Conservation (phyloP, 331 rosid genomes). For the Arachis monticola region DNA sequence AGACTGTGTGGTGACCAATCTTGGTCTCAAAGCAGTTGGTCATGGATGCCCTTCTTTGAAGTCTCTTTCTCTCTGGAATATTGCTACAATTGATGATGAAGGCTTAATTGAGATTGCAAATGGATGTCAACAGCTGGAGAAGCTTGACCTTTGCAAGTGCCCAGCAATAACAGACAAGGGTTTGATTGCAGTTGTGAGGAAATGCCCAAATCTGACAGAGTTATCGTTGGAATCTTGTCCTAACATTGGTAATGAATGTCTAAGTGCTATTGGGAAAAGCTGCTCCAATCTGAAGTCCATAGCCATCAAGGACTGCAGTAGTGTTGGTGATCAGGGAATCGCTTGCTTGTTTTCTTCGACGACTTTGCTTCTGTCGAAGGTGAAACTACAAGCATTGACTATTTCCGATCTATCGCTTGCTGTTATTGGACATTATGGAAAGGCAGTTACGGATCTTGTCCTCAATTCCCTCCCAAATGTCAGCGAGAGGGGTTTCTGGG, state of each 20-base stretch:
- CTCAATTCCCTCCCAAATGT: slow-evolving; percentile 70
- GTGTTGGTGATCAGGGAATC: slow-evolving; percentile 87
- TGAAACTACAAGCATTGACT: slow-evolving; percentile 78
- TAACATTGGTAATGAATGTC: slow-evolving; percentile 76
- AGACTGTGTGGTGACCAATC: slow-evolving; percentile 56
- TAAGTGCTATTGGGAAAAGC: slow-evolving; percentile 73
- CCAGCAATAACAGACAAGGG: slow-evolving; percentile 73
- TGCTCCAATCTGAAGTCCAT: slow-evolving; percentile 72
- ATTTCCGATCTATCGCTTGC: slow-evolving; percentile 85
- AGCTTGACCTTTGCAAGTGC: slow-evolving; percentile 85
- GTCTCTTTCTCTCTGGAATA: slow-evolving; percentile 77
- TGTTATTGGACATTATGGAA: slow-evolving; percentile 91
- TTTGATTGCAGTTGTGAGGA: slow-evolving; percentile 70
- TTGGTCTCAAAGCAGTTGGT: slow-evolving; percentile 83
- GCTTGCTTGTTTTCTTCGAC: slow-evolving; percentile 65
- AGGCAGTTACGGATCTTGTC: slow-evolving; percentile 71
- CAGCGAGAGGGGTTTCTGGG: slow-evolving; percentile 92
- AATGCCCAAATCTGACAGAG: slow-evolving; percentile 76
- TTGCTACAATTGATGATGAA: slow-evolving; percentile 69
- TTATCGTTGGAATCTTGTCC: slow-evolving; percentile 76
- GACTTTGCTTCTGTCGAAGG: slow-evolving; percentile 63
- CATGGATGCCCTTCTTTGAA: slow-evolving; percentile 89
- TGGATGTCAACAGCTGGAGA: slow-evolving; percentile 79
- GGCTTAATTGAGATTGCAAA: slow-evolving; percentile 82
- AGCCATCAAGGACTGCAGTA: slow-evolving; percentile 68